A percentile compares a stretch with the other conserved stretches of the same genome.
Conservation (phyloP, 169 alveolate genomes). For the Cryptosporidium xiaoi region DNA sequence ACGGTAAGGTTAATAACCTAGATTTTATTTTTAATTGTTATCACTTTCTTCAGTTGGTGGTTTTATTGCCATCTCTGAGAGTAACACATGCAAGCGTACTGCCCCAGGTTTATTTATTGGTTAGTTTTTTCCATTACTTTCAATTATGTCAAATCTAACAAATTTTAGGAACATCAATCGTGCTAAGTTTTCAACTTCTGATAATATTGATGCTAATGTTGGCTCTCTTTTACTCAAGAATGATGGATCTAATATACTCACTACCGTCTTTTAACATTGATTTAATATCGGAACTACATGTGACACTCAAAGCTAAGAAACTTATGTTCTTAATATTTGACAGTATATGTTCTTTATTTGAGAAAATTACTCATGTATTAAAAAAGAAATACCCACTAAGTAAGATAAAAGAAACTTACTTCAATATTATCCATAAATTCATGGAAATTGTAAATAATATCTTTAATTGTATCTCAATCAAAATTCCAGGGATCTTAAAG, state of each 20-base stretch:
- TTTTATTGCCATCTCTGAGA: slow-evolving; percentile 49
- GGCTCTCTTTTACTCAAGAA: slow-evolving; percentile 42
- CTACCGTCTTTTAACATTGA: slow-evolving; percentile 39
- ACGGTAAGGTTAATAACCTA: slow-evolving; percentile 24
- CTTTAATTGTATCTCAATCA: too few relatives aligned
- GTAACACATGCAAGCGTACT: slow-evolving; percentile 59
- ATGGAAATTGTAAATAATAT: too few relatives aligned
- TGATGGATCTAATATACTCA: slow-evolving; percentile 54
- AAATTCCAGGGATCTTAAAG: too few relatives aligned
- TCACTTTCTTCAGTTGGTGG: slow-evolving; percentile 40
- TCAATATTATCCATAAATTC: too few relatives aligned
- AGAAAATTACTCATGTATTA: too few relatives aligned
- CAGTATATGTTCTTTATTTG: too few relatives aligned
- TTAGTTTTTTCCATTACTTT: not conserved
- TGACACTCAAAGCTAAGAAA: not conserved
- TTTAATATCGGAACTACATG: not conserved
- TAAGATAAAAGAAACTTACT: too few relatives aligned
- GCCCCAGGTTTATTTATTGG: slow-evolving; percentile 74
- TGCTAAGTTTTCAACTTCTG: slow-evolving; percentile 39
- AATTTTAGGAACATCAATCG: slow-evolving; percentile 46
- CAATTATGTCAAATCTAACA: not conserved
- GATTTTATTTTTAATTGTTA: not conserved
- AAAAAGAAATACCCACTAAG: too few relatives aligned
- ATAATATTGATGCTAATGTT: slow-evolving; percentile 6
- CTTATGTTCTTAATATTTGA: too few relatives aligned